Evolutionary conservation across 768 basidiomycete species (phyloP), one percentile per base, ranked within the genome.

Genomic region (Psilocybe cyanescens): DNA sequence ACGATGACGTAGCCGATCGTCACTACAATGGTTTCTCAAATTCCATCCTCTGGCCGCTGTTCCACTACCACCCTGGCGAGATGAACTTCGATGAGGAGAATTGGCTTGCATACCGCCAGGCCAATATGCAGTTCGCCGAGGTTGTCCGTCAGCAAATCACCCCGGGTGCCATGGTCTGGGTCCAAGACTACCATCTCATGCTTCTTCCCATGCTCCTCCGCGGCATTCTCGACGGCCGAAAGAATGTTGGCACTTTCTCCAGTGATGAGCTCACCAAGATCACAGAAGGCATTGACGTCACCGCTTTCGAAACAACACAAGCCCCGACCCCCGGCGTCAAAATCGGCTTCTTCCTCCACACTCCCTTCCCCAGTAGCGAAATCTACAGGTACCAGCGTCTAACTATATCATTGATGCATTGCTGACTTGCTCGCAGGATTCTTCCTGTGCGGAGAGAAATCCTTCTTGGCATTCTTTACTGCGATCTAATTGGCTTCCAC

Each of bases 1-100:
- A 95, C 63, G 97, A 98, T 72, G 97, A 99, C 70, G 86, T 99
- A 65, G 97, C 97, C n/a, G 97, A 99, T 75, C 86, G 90, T 55
- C 96, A 99, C 76, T 99, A 94, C 79, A 96, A 96, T 73, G 94
- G 97, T 58, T 99, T 99, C 84, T 97, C 96, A 68, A 99, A 99
- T 79, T 97, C 96, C 57, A 99, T 99, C 77, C 87, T 99, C 54
- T 99, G 97, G 97, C 97, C 97, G 2, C 82, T 99, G 50, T 98
- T 99, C 84, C 97, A 99, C 75, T 99, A 98, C 77, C 97, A 99
- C 75, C 97, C 97, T 7, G 97, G 97, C 65, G 97, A 99, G 79
- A 99, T 99, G 95, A 97, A 95, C 77, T 99, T 99, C 71, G 97
- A 98, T 75, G 95, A 97, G 79, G 93, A 93, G 72, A 94, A 99